Base-by-base conservation (phyloP, 108 stramenopile species). In the Aurantiochytrium sp. region DNA sequence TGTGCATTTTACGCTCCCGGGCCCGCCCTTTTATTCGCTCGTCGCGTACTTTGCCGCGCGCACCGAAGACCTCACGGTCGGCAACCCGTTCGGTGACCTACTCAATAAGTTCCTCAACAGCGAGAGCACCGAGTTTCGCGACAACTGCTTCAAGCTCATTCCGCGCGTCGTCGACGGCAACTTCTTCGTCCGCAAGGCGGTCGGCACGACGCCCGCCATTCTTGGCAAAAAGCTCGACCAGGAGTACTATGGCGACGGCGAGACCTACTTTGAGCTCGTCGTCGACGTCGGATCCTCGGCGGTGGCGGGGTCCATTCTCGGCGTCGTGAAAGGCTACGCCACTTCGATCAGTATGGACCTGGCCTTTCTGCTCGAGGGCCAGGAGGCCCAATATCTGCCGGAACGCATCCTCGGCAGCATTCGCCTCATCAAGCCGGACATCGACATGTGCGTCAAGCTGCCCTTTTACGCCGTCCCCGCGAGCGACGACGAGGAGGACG, bases 241-340 rank as follows among this genome's bases (percentile, higher is more conserved):
- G 17, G 73, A 81, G 41, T 88, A 39, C 55, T 54, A 68, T 24
- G 32, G 54, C 55, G 54, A 55, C 22, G 87, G 52, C 37, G 36
- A 55, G 15, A 81, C 73, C 30, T 93, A 93, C 86, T 53, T 93
- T 31, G 93, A 94, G 92, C 87, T 92, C n/a, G 93, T 93, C 81
- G 86, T 91, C 37, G 91, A 94, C 55, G 89, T 94, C 3, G 90
- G 55, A 30, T 85, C 65, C 37, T 89, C 88, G 4, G 37, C 87
- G 21, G 55, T 94, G 37, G 93, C 93, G 39, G 68, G 37, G 36
- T 55, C 55, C 36, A 91, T 93, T 50, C 91, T 92, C 4, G 54
- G 87, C 12, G 52, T 94, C 37, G 88, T 91, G 53, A 55, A 90
- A 42, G 92, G 91, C 3, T 86, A 88, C 27, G 85, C 91, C 5